phyloP scores from a whole-genome alignment of 192 early-diverging fungal species.

The Thoreauomyces humboldtii region DNA sequence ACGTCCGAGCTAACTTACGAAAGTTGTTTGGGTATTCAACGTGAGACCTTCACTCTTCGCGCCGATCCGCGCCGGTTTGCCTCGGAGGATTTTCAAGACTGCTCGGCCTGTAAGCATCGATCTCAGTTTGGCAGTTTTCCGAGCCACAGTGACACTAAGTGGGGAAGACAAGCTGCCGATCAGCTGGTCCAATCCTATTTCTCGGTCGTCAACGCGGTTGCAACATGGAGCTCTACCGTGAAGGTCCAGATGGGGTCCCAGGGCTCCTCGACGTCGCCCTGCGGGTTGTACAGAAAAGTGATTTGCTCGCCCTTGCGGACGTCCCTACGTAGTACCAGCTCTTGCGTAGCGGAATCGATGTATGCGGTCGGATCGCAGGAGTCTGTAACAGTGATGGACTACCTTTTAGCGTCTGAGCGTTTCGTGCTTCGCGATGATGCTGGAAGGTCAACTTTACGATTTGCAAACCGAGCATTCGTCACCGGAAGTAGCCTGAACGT shows the following conservation, averaged over 20 bases:
- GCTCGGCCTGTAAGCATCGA: too few relatives aligned
- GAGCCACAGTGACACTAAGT: too few relatives aligned
- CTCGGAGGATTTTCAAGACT: too few relatives aligned
- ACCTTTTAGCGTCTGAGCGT: not conserved
- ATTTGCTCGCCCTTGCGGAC: conserved; percentile 35
- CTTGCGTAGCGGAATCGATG: conserved; percentile 8
- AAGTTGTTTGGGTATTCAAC: too few relatives aligned
- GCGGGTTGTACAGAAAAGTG: conserved; percentile 38
- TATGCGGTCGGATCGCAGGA: conserved; percentile 39
- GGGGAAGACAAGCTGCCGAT: too few relatives aligned
- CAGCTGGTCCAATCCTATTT: too few relatives aligned
- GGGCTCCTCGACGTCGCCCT: conserved; percentile 15
- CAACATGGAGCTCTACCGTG: conserved; percentile 3
- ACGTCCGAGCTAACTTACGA: too few relatives aligned
- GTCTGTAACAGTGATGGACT: conserved; percentile 15
- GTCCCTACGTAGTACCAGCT: conserved; percentile 20
- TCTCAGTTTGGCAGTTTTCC: too few relatives aligned
- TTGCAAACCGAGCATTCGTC: conserved; percentile 37
- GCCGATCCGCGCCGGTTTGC: too few relatives aligned
- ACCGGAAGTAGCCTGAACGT: conserved; percentile 27
- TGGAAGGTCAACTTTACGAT: conserved; percentile 40
- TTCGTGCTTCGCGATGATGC: not conserved
- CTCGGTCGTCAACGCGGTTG: too few relatives aligned
- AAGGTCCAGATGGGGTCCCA: conserved; percentile 44
- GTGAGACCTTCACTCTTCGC: too few relatives aligned